Base-by-base conservation (phyloP, 2,329 filamentous ascomycete genomes). In the Alternaria triticimaculans region DNA sequence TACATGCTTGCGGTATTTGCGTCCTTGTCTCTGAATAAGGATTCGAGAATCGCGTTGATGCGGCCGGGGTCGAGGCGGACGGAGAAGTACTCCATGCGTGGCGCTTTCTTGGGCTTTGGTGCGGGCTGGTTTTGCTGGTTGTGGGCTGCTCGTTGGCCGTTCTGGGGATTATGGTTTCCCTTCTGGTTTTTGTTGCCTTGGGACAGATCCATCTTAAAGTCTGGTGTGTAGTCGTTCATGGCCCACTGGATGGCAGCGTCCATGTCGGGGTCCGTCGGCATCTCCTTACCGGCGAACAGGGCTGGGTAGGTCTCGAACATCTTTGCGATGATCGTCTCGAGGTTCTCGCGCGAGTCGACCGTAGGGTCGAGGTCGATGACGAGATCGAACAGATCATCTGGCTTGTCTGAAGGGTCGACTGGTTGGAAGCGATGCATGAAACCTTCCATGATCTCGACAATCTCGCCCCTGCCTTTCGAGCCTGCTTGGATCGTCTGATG, bases 401-500 rank as follows among this genome's bases (percentile, higher is more conserved):
- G 94, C n/a, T 82, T 79, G 8, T 82, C 82, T 18, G 88, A 85
- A 1, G 86, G 82, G 68, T 94, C 87, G 62, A 94, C 85, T 20
- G 90, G 87, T 81, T 99, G 92, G 76, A 97, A 98, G 37, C 96
- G 89, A 12, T 87, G 80, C 69, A 99, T 85, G 81, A 99, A 99
- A 4, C 93, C 93, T 72, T 97, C 92, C 96, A 99, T 98, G 72
- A 99, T 97, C 6, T 88, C 88, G 50, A 96, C 84, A 59, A 96
- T 92, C 78, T 97, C 95, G 18, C 86, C 82, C 50, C 85, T 81
- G 48, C 91, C 87, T 60, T 92, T 91, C 49, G 88, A 91, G n/a
- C 83, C 85, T 11, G 95, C 94, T 74, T 96, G 94, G 63, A 99
- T 98, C 0, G 96, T 99, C 81, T 99, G 96, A 79, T 99, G 96